Base-by-base conservation (phyloP, 164 flowering plant species). In the Umbilicus rupestris region DNA sequence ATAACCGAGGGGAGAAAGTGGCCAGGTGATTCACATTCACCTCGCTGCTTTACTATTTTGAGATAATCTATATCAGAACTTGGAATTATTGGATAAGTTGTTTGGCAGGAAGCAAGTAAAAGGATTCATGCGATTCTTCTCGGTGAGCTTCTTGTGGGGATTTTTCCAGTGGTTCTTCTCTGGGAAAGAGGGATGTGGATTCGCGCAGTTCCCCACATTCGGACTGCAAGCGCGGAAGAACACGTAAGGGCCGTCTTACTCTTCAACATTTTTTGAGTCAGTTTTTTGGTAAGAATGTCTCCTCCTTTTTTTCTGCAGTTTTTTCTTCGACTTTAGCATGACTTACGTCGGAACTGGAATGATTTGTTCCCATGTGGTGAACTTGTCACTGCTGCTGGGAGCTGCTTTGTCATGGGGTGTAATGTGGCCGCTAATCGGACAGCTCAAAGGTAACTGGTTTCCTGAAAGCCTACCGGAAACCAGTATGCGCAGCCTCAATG, bases 121-220 rank as follows among this genome's bases (percentile, higher is more conserved):
- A 1, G 83, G 88, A 24, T 86, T 86, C 72, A 62, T 76, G 72
- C 79, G 78, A 67, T 80, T 55, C 45, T 82, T 86, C 35, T 81
- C 84, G 0, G 10, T 73, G 11, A 83, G 87, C 64, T 83, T 86
- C 77, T 19, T 83, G 24, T 86, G 91, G 91, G 86, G 79, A 9
- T 78, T 84, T 22, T 84, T 86, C 70, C 82, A 84, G 69, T 86
- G 91, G 91, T 86, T 86, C 58, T 86, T 66, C 66, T 42, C 79
- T 2, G 87, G 79, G 6, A 71, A 57, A 72, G 80, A 70, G 2
- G 70, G 50, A 2, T 86, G 88, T 65, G 91, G 91, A 8, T 86
- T 86, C 65, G 15, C 72, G 10, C 84, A 86, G 69, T 86, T 86
- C 64, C 91, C 88, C 17, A 82, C 86, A 15, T 84, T 86, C 37